Percentiles rank a stretch among this genome's conserved stretches.
Evolutionary conservation across 352 stramenopile species (phyloP).

Genomic region (Hyaloperonospora brassicae): DNA sequence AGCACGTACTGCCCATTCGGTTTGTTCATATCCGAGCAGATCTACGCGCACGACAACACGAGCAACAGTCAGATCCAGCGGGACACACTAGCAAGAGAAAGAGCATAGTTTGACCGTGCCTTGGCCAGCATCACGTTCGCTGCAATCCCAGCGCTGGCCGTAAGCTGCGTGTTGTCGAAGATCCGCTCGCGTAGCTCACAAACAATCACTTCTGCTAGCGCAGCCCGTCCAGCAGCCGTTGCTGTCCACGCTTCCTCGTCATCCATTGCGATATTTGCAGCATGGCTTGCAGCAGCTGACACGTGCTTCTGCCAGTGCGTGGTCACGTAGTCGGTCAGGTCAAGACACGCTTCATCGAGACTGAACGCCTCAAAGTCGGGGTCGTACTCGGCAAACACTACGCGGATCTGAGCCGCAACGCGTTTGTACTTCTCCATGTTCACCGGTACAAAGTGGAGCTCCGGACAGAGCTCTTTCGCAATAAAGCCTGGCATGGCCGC

Average conservation of each 20-base stretch:
- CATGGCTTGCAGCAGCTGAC: slow-evolving; percentile 4
- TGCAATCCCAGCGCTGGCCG: slow-evolving; percentile 89
- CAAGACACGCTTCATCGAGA: slow-evolving; percentile 92
- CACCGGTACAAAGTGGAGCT: slow-evolving; percentile 88
- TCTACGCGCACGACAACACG: slow-evolving; percentile 28
- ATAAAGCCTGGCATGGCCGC: slow-evolving; percentile 96
- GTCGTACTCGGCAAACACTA: slow-evolving; percentile 91
- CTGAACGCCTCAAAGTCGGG: slow-evolving; percentile 85
- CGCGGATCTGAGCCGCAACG: slow-evolving; percentile 62
- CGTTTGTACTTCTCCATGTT: slow-evolving; percentile 90
- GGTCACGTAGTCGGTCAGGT: slow-evolving; percentile 88
- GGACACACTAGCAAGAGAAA: background rate
- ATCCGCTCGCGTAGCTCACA: slow-evolving; percentile 82
- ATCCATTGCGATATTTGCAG: slow-evolving; percentile 10
- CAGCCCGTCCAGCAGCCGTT: slow-evolving; percentile 15
- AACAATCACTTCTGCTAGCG: slow-evolving; percentile 56
- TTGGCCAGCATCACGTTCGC: slow-evolving; percentile 92
- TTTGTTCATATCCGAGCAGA: slow-evolving; percentile 95
- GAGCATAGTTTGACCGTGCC: slow-evolving; percentile 20
- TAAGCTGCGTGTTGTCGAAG: slow-evolving; percentile 82
- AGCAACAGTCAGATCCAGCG: slow-evolving; percentile 1
- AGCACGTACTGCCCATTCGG: slow-evolving; percentile 93
- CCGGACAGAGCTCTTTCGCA: slow-evolving; percentile 89
- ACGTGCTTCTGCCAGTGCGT: slow-evolving; percentile 47
- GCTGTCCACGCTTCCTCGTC: slow-evolving; percentile 5